These are phyloP conservation scores for Saposhnikovia divaricata DNA, from an alignment of 129 eudicot genomes.

Conservation along the genomic window DNA sequence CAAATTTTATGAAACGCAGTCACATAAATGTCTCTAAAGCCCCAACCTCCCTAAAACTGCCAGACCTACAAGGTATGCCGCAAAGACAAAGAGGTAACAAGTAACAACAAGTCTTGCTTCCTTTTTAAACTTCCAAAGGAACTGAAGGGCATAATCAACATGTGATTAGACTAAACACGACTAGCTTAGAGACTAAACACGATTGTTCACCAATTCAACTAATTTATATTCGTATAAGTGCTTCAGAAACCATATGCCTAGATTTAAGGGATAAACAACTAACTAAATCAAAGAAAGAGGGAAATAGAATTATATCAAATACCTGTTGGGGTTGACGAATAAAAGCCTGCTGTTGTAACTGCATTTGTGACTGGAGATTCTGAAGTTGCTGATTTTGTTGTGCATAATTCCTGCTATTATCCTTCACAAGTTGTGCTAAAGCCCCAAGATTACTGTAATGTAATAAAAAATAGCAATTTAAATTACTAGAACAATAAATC, in stretches of 20 bases:
- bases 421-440: conserved; percentile 77
- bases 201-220: background rate
- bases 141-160: background rate
- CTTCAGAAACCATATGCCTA: background rate
- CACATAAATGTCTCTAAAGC: background rate
- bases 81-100: background rate
- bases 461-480: conserved; percentile 14
- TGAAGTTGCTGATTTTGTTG: conserved; percentile 61
- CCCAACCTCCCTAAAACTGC: background rate
- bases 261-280: background rate
- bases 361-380: conserved; percentile 60
- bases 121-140: background rate
- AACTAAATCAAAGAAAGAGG: background rate
- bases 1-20: background rate
- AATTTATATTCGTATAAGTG: background rate
- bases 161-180: background rate
- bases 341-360: conserved; percentile 47
- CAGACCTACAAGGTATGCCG: background rate
- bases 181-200: background rate
- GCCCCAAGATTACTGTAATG: conserved; percentile 52
- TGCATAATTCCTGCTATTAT: conserved; percentile 47
- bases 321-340: conserved; percentile 77
- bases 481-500: conserved; percentile 12
- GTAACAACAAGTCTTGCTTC: background rate
- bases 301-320: conserved; percentile 6